These are phyloP conservation scores for Perkinsus chesapeaki DNA, from an alignment of 169 alveolate species.

Conservation along the genomic window DNA sequence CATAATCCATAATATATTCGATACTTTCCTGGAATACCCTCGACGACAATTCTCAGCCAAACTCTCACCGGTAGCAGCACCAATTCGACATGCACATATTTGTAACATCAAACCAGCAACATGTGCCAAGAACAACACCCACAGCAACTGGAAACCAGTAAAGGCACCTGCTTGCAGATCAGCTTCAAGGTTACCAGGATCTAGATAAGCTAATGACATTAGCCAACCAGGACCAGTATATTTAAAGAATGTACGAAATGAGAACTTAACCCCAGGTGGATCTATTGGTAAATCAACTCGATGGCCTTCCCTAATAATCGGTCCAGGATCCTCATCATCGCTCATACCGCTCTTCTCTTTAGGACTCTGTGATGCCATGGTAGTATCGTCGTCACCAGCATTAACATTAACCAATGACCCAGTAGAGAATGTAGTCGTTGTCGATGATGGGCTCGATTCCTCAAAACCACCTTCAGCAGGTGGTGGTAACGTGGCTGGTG, in stretches of 20 bases:
- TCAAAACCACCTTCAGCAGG: not conserved
- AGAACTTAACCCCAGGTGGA: not conserved
- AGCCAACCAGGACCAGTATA: conserved; percentile 59
- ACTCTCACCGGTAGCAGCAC: conserved; percentile 45
- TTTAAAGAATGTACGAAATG: conserved; percentile 7
- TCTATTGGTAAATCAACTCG: not conserved
- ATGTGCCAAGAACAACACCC: conserved; percentile 44
- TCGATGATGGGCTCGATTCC: not conserved
- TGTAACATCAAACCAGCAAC: conserved; percentile 46
- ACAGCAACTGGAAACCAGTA: conserved; percentile 40
- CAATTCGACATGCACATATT: conserved; percentile 40
- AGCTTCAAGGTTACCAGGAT: conserved; percentile 53
- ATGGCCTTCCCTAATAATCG: not conserved
- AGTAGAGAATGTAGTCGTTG: not conserved
- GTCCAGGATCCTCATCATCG: not conserved
- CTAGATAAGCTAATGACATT: conserved; percentile 52
- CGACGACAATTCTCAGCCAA: conserved; percentile 45
- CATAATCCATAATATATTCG: conserved; percentile 42
- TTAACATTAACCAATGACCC: not conserved
- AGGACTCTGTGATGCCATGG: not conserved
- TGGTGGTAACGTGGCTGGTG: not conserved
- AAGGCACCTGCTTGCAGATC: conserved; percentile 47
- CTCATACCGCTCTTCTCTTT: not conserved
- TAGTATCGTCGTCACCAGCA: not conserved
- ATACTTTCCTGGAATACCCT: conserved; percentile 34